phyloP scores from a whole-genome alignment of 139 green algal genomes.

The Coccomyxa sp. region DNA sequence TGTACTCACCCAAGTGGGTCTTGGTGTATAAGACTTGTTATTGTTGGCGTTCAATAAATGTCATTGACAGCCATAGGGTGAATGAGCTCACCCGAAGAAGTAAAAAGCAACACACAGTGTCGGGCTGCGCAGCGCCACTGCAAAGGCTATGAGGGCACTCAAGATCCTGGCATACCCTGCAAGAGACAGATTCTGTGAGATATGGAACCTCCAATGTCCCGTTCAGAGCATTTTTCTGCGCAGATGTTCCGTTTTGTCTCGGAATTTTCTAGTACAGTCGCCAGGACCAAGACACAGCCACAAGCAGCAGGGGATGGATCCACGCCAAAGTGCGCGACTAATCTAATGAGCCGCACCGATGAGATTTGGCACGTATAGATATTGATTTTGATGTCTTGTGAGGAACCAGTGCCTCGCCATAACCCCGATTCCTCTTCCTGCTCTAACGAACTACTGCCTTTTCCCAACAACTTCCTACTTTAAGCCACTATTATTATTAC shows the following conservation, averaged over 20 bases:
- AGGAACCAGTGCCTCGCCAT: slow-evolving; percentile 46
- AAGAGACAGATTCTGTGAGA: neutral
- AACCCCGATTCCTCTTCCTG: neutral
- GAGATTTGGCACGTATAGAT: slow-evolving; percentile 82
- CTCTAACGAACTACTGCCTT: neutral
- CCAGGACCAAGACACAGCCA: neutral
- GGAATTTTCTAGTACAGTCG: too few species aligned
- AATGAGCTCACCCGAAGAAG: slow-evolving; percentile 36
- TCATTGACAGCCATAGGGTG: neutral
- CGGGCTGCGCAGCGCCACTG: slow-evolving; percentile 50
- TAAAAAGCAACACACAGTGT: slow-evolving; percentile 51
- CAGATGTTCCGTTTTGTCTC: neutral
- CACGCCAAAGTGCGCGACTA: too few species aligned
- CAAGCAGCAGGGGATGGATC: neutral
- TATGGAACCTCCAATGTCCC: neutral
- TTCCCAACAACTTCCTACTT: neutral
- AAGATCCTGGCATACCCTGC: slow-evolving; percentile 79
- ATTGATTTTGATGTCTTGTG: slow-evolving; percentile 56
- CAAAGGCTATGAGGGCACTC: slow-evolving; percentile 65
- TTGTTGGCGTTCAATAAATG: neutral
- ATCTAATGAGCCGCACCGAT: slow-evolving; percentile 55
- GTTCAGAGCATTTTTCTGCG: neutral
- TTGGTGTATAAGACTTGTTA: neutral
- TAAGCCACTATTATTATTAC: neutral
- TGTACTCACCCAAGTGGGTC: neutral